Percentiles rank a stretch among this genome's conserved stretches.
phyloP scores from a whole-genome alignment of 306 rosid species.

The Medicago arabica region DNA sequence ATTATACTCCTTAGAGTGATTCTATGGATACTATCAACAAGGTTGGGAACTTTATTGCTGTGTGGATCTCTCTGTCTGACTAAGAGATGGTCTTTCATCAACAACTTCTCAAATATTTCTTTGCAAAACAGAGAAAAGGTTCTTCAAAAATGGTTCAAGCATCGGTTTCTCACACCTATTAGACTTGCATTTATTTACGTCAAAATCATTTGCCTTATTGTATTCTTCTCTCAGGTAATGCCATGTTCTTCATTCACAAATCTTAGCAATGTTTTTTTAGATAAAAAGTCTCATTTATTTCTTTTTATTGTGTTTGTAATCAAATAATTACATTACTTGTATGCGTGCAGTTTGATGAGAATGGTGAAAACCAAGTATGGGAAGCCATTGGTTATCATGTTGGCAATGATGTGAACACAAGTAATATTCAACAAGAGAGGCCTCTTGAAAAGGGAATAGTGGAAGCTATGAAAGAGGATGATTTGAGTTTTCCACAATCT shows the following conservation, averaged over 20 bases:
- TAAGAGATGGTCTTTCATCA: conserved; percentile 69
- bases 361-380: conserved; percentile 70
- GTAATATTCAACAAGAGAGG: conserved; percentile 38
- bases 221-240: conserved; percentile 74
- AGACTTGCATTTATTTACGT: conserved; percentile 63
- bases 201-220: conserved; percentile 53
- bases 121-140: conserved; percentile 69
- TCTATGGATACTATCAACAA: conserved; percentile 62
- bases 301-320: not conserved
- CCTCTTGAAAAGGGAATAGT: conserved; percentile 72
- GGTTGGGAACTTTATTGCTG: conserved; percentile 68
- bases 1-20: conserved; percentile 53
- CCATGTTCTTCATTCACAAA: conserved; percentile 25
- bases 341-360: conserved; percentile 65
- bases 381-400: conserved; percentile 79
- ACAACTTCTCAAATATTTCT: conserved; percentile 56
- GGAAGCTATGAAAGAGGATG: conserved; percentile 57
- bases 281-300: not conserved
- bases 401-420: conserved; percentile 40
- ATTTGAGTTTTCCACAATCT: conserved; percentile 52
- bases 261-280: not conserved
- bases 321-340: conserved; percentile 12
- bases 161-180: conserved; percentile 61
- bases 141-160: conserved; percentile 65
- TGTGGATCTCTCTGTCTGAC: conserved; percentile 66